These are phyloP conservation scores for Coemansia asiatica DNA, from an alignment of 192 early-diverging fungal species.

Conservation along the genomic window DNA sequence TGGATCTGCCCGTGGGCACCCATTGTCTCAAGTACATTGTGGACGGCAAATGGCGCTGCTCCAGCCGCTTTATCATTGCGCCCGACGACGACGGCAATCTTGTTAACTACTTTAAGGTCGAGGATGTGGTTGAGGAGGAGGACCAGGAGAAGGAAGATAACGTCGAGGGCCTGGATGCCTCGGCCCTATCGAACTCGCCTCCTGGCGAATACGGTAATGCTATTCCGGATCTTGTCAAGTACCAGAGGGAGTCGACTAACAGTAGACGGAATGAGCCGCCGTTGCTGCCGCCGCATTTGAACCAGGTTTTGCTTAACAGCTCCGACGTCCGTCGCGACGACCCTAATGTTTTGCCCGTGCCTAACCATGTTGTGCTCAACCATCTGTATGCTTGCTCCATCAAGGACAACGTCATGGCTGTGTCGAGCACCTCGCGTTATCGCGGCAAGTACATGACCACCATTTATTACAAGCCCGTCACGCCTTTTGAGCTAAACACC, in stretches of 20 bases:
- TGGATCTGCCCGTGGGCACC: conserved; percentile 90
- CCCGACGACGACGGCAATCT: conserved; percentile 93
- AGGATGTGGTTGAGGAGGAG: conserved; percentile 56
- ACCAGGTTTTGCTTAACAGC: conserved; percentile 88
- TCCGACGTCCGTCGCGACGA: conserved; percentile 71
- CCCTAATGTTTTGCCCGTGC: conserved; percentile 77
- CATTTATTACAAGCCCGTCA: conserved; percentile 56
- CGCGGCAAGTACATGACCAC: conserved; percentile 77
- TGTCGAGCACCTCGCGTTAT: conserved; percentile 87
- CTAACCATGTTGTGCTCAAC: conserved; percentile 91
- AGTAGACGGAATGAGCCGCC: conserved; percentile 68
- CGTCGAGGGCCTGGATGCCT: conserved; percentile 52
- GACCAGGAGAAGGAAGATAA: conserved; percentile 51
- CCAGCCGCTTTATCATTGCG: conserved; percentile 83
- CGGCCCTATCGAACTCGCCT: conserved; percentile 59
- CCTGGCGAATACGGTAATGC: conserved; percentile 62
- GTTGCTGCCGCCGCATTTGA: conserved; percentile 86
- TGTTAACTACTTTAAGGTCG: conserved; percentile 93
- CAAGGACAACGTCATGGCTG: conserved; percentile 92
- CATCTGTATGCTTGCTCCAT: conserved; percentile 97
- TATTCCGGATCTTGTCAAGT: conserved; percentile 59
- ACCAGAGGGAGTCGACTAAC: conserved; percentile 33
- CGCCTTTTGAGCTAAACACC: conserved; percentile 12
- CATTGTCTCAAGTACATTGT: conserved; percentile 98
- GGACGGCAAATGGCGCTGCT: conserved; percentile 97